Evolutionary conservation across 2,329 filamentous ascomycete species (phyloP), one percentile per base, ranked within the genome.

Genomic region (Fusarium nurragi): DNA sequence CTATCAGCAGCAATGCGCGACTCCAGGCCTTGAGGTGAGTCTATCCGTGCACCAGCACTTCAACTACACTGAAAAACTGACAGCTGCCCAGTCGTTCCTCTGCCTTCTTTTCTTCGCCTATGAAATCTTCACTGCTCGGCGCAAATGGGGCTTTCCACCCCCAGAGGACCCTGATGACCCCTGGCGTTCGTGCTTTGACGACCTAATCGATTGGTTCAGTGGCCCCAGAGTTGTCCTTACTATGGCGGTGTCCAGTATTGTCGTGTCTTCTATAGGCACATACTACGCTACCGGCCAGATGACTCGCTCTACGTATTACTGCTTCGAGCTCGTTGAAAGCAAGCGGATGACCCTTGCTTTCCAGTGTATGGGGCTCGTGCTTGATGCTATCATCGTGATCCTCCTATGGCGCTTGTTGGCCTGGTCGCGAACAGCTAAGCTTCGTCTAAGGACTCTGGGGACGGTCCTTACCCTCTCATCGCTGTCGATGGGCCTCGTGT

Each of bases 391-490:
- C 36, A 80, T 85, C 48, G 68, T 82, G 19, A 69, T 84, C n/a
- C 70, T 84, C 11, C 58, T 79, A 4, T 86, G 84, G 84, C 79
- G 83, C 32, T 75, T 84, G 5, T 71, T 87, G 6, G 78, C 79
- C 13, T 85, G 84, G 83, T 76, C 81, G 1, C 78, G 80, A 37
- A 84, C 81, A 0, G 79, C 81, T 7, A 82, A 79, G 60, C 71
- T 74, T 28, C 79, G 82, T 4, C 71, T 86, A n/a, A 78, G 77
- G 11, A 79, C 77, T 1, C 69, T 86, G 10, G 78, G 80, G 7
- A 73, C 73, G 4, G 76, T 84, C 4, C 67, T 86, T 6, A 57
- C 79, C 2, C 60, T 77, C 10, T 77, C 82, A 1, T 77, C 82
- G 0, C 26, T 81, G 4, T 76, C 73, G 8, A 75, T 78, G 51